phyloP scores from a whole-genome alignment of 371 early-diverging fungal species.

The Rhizopus microsporus region DNA sequence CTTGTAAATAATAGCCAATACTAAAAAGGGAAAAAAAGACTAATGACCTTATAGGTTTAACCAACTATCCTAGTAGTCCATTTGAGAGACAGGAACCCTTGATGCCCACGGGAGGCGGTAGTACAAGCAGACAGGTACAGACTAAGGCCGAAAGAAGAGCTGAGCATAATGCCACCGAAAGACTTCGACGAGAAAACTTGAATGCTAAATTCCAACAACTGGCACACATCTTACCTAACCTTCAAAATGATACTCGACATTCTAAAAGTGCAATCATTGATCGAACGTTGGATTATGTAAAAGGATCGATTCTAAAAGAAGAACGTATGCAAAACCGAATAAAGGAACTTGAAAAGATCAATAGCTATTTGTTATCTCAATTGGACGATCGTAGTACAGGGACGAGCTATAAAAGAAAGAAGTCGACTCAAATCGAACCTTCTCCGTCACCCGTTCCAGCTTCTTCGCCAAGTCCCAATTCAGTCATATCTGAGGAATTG shows the following conservation, averaged over 20 bases:
- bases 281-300: slow-evolving; percentile 61
- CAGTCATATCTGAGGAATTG: slow-evolving; percentile 5
- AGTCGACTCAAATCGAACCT: background rate
- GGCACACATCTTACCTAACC: slow-evolving; percentile 68
- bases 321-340: slow-evolving; percentile 36
- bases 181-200: slow-evolving; percentile 73
- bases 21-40: background rate
- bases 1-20: background rate
- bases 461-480: background rate
- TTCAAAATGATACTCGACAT: slow-evolving; percentile 69
- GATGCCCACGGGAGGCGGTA: background rate
- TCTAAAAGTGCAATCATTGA: slow-evolving; percentile 76
- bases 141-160: slow-evolving; percentile 68
- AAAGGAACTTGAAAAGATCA: slow-evolving; percentile 33
- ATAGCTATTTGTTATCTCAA: slow-evolving; percentile 31
- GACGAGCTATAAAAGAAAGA: background rate
- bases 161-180: slow-evolving; percentile 77
- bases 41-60: background rate
- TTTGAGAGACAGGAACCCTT: slow-evolving; percentile 14
- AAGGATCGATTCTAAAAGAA: slow-evolving; percentile 38
- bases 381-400: slow-evolving; percentile 10
- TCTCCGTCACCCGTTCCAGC: background rate
- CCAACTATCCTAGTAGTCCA: slow-evolving; percentile 8
- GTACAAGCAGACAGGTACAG: slow-evolving; percentile 18
- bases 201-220: slow-evolving; percentile 74